phyloP scores from a whole-genome alignment of 2,329 filamentous ascomycete species.

The Anthostomella pinea region DNA sequence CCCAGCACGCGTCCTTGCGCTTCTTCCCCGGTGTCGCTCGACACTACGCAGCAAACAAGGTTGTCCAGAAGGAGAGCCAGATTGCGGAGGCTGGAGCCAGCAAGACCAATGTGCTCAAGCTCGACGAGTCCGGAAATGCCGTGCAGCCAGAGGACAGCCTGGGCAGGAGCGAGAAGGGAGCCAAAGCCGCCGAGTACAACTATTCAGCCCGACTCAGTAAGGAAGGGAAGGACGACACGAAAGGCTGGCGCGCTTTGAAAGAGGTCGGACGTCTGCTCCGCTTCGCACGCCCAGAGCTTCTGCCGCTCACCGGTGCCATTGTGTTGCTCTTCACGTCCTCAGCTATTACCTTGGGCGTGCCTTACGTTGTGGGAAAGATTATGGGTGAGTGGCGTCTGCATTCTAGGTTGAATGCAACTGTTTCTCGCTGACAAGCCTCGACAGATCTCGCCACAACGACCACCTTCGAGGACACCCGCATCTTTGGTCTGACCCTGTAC shows the following conservation, averaged over 20 bases:
- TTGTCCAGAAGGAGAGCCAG: too few relatives aligned
- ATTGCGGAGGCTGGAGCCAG: slow-evolving; percentile 23
- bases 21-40: too few relatives aligned
- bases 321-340: slow-evolving; percentile 85
- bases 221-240: slow-evolving; percentile 60
- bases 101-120: background rate
- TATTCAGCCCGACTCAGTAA: slow-evolving; percentile 83
- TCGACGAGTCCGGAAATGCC: slow-evolving; percentile 30
- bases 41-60: too few relatives aligned
- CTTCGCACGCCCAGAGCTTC: slow-evolving; percentile 82
- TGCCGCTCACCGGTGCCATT: slow-evolving; percentile 76
- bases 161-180: slow-evolving; percentile 75
- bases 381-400: slow-evolving; percentile 40
- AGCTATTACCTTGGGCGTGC: slow-evolving; percentile 90
- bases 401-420: background rate
- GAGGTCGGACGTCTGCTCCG: slow-evolving; percentile 87
- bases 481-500: slow-evolving; percentile 80
- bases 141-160: slow-evolving; percentile 61
- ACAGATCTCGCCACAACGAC: slow-evolving; percentile 77
- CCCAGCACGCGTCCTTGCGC: too few relatives aligned
- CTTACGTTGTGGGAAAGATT: slow-evolving; percentile 94
- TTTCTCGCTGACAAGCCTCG: slow-evolving; percentile 7
- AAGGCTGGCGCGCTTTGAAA: slow-evolving; percentile 59
- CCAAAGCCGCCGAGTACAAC: slow-evolving; percentile 84
- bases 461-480: slow-evolving; percentile 59